These are phyloP conservation scores for Trichoderma gracile DNA, from an alignment of 2,329 filamentous ascomycete species.

Conservation along the genomic window DNA sequence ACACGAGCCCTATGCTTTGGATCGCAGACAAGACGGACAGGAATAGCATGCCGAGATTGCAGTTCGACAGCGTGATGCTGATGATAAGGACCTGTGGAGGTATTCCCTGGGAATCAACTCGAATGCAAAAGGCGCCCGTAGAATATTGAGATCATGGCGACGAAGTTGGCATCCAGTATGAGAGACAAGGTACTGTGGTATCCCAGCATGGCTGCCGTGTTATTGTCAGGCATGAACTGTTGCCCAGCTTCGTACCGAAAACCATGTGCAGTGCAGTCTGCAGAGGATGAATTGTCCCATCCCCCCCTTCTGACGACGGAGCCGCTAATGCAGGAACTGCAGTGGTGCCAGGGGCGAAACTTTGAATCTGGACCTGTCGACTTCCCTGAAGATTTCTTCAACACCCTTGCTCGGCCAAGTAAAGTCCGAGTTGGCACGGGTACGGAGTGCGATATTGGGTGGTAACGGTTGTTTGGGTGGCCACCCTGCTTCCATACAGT, in stretches of 20 bases:
- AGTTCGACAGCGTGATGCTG: not conserved
- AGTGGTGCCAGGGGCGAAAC: conserved; percentile 22
- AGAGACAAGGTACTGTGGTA: not conserved
- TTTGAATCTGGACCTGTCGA: conserved; percentile 9
- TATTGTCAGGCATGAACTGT: conserved; percentile 1
- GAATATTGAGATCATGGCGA: not conserved
- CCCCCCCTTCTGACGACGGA: conserved; percentile 11
- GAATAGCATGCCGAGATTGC: conserved; percentile 22
- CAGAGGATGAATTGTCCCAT: not conserved
- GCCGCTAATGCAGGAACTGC: conserved; percentile 32
- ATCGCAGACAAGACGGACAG: not conserved
- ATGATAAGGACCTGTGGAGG: not conserved
- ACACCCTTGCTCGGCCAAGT: conserved; percentile 8
- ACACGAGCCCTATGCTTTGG: conserved; percentile 13
- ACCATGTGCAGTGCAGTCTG: conserved; percentile 6
- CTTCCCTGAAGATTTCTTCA: conserved; percentile 14
- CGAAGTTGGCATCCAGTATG: not conserved
- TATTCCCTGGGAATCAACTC: not conserved
- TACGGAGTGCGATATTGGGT: not conserved
- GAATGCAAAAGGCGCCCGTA: not conserved
- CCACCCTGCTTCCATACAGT: not conserved
- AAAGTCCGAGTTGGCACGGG: not conserved
- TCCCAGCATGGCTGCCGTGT: not conserved
- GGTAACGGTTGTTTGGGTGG: not conserved
- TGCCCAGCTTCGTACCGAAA: not conserved